These are phyloP conservation scores for Diddensiella caesifluorescens DNA, from an alignment of 805 yeast genomes.

Conservation along the genomic window DNA sequence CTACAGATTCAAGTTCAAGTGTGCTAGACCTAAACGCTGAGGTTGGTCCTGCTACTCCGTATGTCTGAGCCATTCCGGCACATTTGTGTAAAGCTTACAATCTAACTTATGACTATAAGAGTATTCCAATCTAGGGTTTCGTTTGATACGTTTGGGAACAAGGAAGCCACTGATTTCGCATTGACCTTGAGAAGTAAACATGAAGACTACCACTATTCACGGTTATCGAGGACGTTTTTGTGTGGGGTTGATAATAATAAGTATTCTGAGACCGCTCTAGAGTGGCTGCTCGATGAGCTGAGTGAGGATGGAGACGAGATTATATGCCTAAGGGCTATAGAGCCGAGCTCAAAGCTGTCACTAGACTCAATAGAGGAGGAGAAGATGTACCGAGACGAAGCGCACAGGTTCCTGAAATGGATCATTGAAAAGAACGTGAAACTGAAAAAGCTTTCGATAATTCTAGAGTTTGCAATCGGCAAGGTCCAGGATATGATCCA, in stretches of 20 bases:
- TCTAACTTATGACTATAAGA: not conserved
- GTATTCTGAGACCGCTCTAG: conserved; percentile 40
- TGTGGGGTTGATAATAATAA: conserved; percentile 42
- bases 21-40: not conserved
- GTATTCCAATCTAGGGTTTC: conserved; percentile 34
- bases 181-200: conserved; percentile 39
- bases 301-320: conserved; percentile 43
- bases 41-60: not conserved
- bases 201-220: conserved; percentile 31
- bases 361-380: conserved; percentile 17
- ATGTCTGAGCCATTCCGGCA: not conserved
- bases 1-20: not conserved
- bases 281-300: conserved; percentile 43
- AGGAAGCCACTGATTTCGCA: conserved; percentile 31
- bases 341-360: conserved; percentile 29
- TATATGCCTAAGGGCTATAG: conserved; percentile 41
- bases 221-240: conserved; percentile 40
- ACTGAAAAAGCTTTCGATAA: conserved; percentile 38
- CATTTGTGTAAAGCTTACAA: not conserved
- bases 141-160: conserved; percentile 41
- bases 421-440: conserved; percentile 33
- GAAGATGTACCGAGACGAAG: conserved; percentile 33
- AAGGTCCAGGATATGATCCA: conserved; percentile 39
- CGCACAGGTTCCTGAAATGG: conserved; percentile 31
- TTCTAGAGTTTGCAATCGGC: conserved; percentile 42